These are phyloP conservation scores for Penicillium daleae DNA, from an alignment of 495 filamentous ascomycete species.

Conservation along the genomic window DNA sequence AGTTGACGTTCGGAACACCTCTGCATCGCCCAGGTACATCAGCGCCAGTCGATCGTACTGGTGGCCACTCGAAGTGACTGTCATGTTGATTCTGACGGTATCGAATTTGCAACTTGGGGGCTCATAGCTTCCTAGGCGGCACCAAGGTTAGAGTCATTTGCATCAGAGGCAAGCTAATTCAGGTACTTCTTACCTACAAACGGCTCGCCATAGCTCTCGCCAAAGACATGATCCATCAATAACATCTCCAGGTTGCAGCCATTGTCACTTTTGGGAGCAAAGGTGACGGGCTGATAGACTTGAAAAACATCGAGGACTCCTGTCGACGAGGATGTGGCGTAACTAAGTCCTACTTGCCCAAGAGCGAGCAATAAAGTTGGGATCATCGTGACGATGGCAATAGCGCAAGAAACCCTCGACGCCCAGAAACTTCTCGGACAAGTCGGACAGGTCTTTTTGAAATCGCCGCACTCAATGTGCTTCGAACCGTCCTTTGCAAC, in stretches of 20 bases:
- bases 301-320: conserved; percentile 62
- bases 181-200: conserved; percentile 65
- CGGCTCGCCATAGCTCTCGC: conserved; percentile 74
- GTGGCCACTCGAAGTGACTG: conserved; percentile 69
- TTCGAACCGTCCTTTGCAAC: neutral
- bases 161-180: neutral
- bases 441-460: neutral
- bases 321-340: conserved; percentile 16
- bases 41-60: conserved; percentile 82
- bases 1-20: conserved; percentile 86
- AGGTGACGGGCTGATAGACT: conserved; percentile 65
- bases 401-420: neutral
- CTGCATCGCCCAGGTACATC: conserved; percentile 80
- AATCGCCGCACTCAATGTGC: neutral
- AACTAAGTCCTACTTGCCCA: neutral
- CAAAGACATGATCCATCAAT: conserved; percentile 77
- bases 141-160: neutral
- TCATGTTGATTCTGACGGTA: conserved; percentile 79
- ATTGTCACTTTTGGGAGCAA: conserved; percentile 40
- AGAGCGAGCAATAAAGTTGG: neutral
- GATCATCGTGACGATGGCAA: neutral
- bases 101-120: conserved; percentile 78
- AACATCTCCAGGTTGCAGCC: conserved; percentile 53
- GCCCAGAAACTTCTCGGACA: no score
- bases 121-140: conserved; percentile 59